Evolutionary conservation across 257 asterid genomes (phyloP).

Genomic region (Coffea eugenioides): DNA sequence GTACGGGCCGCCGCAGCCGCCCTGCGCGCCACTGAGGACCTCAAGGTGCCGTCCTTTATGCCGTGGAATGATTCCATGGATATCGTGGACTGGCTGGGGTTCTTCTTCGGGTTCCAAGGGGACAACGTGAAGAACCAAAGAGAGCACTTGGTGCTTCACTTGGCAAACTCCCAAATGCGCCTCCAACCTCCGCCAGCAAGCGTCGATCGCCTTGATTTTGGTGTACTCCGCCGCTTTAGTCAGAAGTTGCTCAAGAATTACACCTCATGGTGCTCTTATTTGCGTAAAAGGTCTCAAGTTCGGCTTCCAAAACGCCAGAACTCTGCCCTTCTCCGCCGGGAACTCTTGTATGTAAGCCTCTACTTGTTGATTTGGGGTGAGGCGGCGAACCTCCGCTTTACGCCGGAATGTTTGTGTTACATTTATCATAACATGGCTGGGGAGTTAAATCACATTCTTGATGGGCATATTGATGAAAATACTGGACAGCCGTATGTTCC

Average conservation of each 20-base stretch:
- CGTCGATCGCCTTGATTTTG: conserved; percentile 75
- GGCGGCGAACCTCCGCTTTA: conserved; percentile 87
- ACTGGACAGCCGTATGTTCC: conserved; percentile 90
- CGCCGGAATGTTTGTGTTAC: conserved; percentile 81
- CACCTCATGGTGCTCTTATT: conserved; percentile 85
- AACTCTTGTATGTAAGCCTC: conserved; percentile 79
- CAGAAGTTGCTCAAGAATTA: conserved; percentile 63
- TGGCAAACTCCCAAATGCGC: conserved; percentile 96
- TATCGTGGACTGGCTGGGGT: conserved; percentile 83
- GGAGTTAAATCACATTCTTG: conserved; percentile 88
- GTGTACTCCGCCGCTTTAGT: conserved; percentile 81
- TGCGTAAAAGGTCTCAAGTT: conserved; percentile 66
- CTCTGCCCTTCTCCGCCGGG: conserved; percentile 64
- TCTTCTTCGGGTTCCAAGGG: conserved; percentile 81
- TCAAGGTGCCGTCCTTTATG: conserved; percentile 69
- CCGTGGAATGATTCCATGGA: conserved; percentile 73
- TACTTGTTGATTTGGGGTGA: conserved; percentile 94
- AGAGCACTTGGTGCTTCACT: conserved; percentile 86
- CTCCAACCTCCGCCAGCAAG: conserved; percentile 88
- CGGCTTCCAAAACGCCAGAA: conserved; percentile 53
- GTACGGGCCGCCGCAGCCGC: conserved; percentile 91
- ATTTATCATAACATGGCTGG: conserved; percentile 89
- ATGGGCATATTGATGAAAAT: conserved; percentile 88
- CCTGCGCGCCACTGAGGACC: conserved; percentile 73
- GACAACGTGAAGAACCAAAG: conserved; percentile 82